Evolutionary conservation across 148 eudicot species (phyloP).

Genomic region (Polygonum maritimum): DNA sequence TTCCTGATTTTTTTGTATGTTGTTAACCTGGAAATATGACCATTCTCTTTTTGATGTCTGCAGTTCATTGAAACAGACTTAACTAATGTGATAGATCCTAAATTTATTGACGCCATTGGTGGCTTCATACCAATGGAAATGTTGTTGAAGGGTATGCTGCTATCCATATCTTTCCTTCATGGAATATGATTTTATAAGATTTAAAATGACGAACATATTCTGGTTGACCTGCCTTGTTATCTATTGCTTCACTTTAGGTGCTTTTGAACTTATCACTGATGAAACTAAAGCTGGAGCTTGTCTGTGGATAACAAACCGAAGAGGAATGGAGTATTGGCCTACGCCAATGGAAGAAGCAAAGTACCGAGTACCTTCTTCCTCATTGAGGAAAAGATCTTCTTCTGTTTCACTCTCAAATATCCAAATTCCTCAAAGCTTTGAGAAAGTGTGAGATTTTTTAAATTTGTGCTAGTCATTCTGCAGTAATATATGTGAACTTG

Average conservation of each 20-base stretch:
- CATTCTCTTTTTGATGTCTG: constrained; percentile 17
- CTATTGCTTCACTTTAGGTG: constrained; percentile 40
- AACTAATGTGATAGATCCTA: constrained; percentile 32
- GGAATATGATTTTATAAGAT: background rate
- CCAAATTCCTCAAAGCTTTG: constrained; percentile 71
- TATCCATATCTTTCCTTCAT: background rate
- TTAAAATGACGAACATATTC: background rate
- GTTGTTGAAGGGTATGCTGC: constrained; percentile 53
- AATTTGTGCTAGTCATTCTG: background rate
- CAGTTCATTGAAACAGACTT: constrained; percentile 81
- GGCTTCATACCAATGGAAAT: constrained; percentile 71
- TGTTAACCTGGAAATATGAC: background rate
- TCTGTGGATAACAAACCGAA: constrained; percentile 86
- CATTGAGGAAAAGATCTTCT: constrained; percentile 27
- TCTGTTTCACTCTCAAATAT: constrained; percentile 22
- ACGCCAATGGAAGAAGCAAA: constrained; percentile 84
- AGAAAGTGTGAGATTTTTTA: constrained; percentile 56
- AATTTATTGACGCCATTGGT: constrained; percentile 30
- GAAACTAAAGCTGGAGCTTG: constrained; percentile 86
- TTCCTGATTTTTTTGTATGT: background rate
- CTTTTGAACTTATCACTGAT: constrained; percentile 73
- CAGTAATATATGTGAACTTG: background rate
- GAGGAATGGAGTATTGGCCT: constrained; percentile 95
- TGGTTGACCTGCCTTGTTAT: background rate
- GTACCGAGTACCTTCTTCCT: constrained; percentile 46